phyloP scores from a whole-genome alignment of 2,329 filamentous ascomycete genomes.

The Colletotrichum echinochloae region DNA sequence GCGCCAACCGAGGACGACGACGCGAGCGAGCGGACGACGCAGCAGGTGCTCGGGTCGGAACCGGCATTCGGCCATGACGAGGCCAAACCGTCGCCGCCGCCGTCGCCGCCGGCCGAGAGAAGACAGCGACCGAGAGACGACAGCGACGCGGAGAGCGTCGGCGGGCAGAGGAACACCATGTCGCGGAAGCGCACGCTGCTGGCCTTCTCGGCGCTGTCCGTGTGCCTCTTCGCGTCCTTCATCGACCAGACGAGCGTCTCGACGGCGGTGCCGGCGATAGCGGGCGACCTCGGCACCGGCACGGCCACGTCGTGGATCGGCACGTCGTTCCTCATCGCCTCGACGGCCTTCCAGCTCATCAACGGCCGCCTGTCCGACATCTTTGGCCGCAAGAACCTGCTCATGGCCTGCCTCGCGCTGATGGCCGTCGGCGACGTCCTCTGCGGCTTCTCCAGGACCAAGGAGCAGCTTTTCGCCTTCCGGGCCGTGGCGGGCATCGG shows the following conservation, averaged over 20 bases:
- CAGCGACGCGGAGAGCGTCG: slow-evolving; percentile 44
- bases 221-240: slow-evolving; percentile 50
- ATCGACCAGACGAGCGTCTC: slow-evolving; percentile 53
- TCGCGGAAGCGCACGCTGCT: slow-evolving; percentile 49
- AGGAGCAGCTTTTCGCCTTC: slow-evolving; percentile 51
- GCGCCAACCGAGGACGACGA: not conserved
- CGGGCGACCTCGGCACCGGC: slow-evolving; percentile 47
- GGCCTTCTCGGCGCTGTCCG: slow-evolving; percentile 46
- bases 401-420: slow-evolving; percentile 46
- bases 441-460: slow-evolving; percentile 49
- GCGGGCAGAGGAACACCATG: slow-evolving; percentile 51
- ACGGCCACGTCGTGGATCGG: slow-evolving; percentile 51
- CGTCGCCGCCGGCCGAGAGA: not conserved
- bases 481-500: slow-evolving; percentile 51
- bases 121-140: slow-evolving; percentile 14
- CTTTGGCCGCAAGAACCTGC: slow-evolving; percentile 51
- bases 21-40: not conserved
- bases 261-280: slow-evolving; percentile 53
- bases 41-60: not conserved
- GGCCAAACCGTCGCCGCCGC: not conserved
- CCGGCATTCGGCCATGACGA: slow-evolving; percentile 26
- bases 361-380: slow-evolving; percentile 52
- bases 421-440: slow-evolving; percentile 48
- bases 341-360: slow-evolving; percentile 52
- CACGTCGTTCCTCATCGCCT: slow-evolving; percentile 53